Base-by-base conservation (phyloP, 1,284 basidiomycete species). In the Takashimella tepidaria region DNA sequence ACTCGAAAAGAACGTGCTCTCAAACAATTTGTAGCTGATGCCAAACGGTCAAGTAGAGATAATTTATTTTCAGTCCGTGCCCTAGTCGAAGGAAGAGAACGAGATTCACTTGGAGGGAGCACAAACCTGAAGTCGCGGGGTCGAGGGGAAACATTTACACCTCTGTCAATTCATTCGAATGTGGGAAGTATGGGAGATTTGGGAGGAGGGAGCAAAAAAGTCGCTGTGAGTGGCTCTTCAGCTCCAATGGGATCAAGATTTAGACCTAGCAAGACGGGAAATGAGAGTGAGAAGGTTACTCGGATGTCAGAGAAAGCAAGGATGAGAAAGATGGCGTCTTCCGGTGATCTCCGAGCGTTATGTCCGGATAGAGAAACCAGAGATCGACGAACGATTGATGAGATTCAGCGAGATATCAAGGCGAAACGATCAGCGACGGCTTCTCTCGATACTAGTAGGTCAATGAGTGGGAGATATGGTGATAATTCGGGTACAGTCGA, bases 361-460 rank as follows among this genome's bases (percentile, higher is more conserved):
- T 69, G 68, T 54, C 66, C 68, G 4, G 69, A 72, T 57, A 55
- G 69, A 45, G 57, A 58, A 10, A 61, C 56, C 6, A 58, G 71
- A 46, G 71, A 73, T 56, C 48, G 59, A 21, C 61, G 71, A 48
- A 66, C 64, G 2, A 60, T 68, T 26, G 71, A 72, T 51, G 65
- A 73, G 58, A 70, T 73, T 27, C 63, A 68, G 26, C 58, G 58
- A 43, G 71, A 72, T 53, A 62, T 70, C 10, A 47, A 55, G 40
- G 42, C 31, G n/a, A n/a, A n/a, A n/a, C n/a, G n/a, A n/a, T n/a
- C n/a, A n/a, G n/a, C n/a, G n/a, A n/a, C n/a, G n/a, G n/a, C n/a
- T n/a, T n/a, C n/a, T n/a, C n/a, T n/a, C n/a, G n/a, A n/a, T n/a
- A n/a, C n/a, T n/a, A n/a, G n/a, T n/a, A n/a, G n/a, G n/a, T n/a